These are phyloP conservation scores for Colletotrichum orchidophilum DNA, from an alignment of 2,329 filamentous ascomycete genomes.

Conservation along the genomic window DNA sequence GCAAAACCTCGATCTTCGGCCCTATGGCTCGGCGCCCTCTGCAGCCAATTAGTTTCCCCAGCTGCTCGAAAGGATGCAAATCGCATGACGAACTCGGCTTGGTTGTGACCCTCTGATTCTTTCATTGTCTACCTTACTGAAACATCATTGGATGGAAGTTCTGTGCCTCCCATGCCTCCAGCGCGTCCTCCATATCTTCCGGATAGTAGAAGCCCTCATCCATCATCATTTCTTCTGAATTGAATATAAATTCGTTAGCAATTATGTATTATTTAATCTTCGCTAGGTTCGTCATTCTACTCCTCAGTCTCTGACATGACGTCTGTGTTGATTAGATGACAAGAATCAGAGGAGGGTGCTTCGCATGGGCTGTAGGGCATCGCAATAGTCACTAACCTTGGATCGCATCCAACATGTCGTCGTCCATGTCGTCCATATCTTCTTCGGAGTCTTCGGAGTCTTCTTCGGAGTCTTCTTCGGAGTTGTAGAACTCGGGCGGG, in stretches of 20 bases:
- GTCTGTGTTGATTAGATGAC: not conserved
- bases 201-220: conserved; percentile 12
- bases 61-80: not conserved
- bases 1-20: not conserved
- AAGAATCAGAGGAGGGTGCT: not conserved
- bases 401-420: conserved; percentile 11
- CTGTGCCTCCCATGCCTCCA: conserved; percentile 15
- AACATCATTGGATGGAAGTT: not conserved
- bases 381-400: conserved; percentile 8
- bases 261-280: not conserved
- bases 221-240: conserved; percentile 14
- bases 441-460: conserved; percentile 10
- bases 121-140: not conserved
- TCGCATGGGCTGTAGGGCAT: not conserved
- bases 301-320: not conserved
- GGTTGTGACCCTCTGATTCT: not conserved
- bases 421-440: conserved; percentile 12
- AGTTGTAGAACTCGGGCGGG: conserved; percentile 3
- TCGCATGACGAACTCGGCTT: not conserved
- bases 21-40: not conserved
- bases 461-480: conserved; percentile 2
- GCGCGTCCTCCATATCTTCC: not conserved
- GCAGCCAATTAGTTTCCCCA: not conserved
- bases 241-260: not conserved
- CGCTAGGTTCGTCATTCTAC: conserved; percentile 1